Evolutionary conservation across 495 filamentous ascomycete species (phyloP).

Genomic region (Aspergillus steynii): DNA sequence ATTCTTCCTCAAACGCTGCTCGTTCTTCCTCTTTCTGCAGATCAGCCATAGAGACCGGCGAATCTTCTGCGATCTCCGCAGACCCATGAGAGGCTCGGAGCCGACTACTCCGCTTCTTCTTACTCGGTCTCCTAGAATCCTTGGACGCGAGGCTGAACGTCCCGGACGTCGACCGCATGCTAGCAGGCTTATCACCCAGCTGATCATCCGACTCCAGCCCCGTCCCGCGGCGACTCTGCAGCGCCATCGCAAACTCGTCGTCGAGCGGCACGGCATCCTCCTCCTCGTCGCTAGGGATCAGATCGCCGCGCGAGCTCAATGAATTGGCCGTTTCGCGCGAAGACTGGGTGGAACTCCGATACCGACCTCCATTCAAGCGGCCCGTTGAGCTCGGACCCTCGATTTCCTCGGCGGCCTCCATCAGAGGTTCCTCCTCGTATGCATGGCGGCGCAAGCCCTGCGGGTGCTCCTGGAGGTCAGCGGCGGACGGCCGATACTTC

Average conservation of each 20-base stretch:
- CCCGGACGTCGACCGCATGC: constrained; percentile 58
- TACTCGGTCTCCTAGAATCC: constrained; percentile 39
- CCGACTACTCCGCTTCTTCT: constrained; percentile 25
- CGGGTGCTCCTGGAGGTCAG: constrained; percentile 88
- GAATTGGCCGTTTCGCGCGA: constrained; percentile 86
- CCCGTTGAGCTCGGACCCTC: constrained; percentile 24
- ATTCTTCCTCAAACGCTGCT: constrained; percentile 66
- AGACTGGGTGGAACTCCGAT: constrained; percentile 77
- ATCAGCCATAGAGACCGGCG: constrained; percentile 61
- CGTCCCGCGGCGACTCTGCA: constrained; percentile 64
- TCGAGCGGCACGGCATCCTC: constrained; percentile 90
- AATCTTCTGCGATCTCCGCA: constrained; percentile 26
- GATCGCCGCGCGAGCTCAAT: constrained; percentile 86
- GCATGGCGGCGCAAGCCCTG: constrained; percentile 47
- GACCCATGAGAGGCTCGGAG: constrained; percentile 27
- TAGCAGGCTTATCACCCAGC: constrained; percentile 67
- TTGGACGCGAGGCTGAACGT: constrained; percentile 54
- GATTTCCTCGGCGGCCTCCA: constrained; percentile 61
- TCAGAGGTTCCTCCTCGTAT: constrained; percentile 69
- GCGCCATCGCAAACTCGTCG: constrained; percentile 84
- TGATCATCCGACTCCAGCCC: constrained; percentile 64
- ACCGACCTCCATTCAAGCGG: constrained; percentile 47
- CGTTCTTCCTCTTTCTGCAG: constrained; percentile 76
- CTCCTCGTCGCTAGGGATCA: constrained; percentile 92
- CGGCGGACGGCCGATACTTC: constrained; percentile 86